Conservation (phyloP, 352 stramenopile species). For the Globisporangium okanoganense region DNA sequence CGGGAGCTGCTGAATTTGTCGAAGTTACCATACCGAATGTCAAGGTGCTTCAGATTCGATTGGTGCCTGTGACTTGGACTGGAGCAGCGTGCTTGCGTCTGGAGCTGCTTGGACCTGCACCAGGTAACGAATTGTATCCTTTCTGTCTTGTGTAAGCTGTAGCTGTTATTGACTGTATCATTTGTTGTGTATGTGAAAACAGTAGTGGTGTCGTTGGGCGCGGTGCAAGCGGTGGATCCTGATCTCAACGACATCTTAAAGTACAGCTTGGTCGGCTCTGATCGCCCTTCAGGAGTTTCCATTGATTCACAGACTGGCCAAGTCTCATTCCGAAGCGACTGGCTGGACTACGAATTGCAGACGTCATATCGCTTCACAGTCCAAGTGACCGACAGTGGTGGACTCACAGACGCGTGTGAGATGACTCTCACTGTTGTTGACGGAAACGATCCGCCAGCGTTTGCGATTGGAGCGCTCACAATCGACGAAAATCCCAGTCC, state of each 20-base stretch:
- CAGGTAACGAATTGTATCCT: conserved; percentile 22
- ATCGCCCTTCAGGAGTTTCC: conserved; percentile 22
- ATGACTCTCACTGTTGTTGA: neutral
- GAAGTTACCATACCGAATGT: conserved; percentile 20
- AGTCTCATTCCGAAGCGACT: conserved; percentile 21
- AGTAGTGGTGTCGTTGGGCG: neutral
- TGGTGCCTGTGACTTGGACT: conserved; percentile 37
- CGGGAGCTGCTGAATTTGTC: neutral
- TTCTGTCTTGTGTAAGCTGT: neutral
- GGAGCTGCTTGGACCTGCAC: conserved; percentile 40
- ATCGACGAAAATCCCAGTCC: conserved; percentile 6
- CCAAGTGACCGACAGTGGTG: conserved; percentile 21
- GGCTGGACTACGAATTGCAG: conserved; percentile 30
- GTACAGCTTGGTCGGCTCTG: conserved; percentile 17
- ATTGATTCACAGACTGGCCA: conserved; percentile 22
- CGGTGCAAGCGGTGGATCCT: conserved; percentile 2
- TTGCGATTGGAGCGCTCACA: neutral
- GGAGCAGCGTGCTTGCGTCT: conserved; percentile 34
- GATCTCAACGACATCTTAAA: conserved; percentile 11
- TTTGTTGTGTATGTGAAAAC: neutral
- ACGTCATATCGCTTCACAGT: conserved; percentile 14
- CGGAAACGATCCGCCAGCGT: conserved; percentile 6
- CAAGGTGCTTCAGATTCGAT: conserved; percentile 28
- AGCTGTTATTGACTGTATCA: neutral
- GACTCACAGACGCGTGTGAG: conserved; percentile 4